A percentile compares a stretch with the other conserved stretches of the same genome.
These are phyloP conservation scores for Staphylotrichum tortipilum DNA, from an alignment of 495 filamentous ascomycete species.

Conservation along the genomic window DNA sequence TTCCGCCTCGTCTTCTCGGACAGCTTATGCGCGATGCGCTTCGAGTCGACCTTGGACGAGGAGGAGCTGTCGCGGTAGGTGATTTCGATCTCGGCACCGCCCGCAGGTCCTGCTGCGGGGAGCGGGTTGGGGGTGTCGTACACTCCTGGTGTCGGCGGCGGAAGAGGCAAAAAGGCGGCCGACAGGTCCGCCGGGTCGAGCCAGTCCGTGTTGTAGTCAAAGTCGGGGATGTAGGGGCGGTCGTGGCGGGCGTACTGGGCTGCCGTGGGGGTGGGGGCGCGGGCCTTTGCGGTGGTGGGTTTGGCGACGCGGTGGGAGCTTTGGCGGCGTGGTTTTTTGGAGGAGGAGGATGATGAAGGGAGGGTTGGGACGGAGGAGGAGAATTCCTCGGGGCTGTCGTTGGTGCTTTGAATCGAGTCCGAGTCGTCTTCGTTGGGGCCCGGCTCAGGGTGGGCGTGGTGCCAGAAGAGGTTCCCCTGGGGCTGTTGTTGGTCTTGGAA, in stretches of 20 bases:
- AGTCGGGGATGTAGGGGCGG: neutral
- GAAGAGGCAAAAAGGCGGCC: neutral
- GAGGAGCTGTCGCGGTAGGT: slow-evolving; percentile 8
- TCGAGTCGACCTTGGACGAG: slow-evolving; percentile 14
- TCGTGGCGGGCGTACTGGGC: neutral
- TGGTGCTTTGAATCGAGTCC: slow-evolving; percentile 15
- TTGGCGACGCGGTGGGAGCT: slow-evolving; percentile 12
- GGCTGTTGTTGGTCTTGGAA: slow-evolving; percentile 1
- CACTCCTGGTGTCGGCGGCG: no score
- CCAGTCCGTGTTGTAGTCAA: slow-evolving; percentile 4
- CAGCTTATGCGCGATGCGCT: slow-evolving; percentile 26
- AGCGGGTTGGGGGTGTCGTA: no score
- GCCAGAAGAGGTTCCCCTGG: slow-evolving; percentile 9
- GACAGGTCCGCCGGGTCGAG: neutral
- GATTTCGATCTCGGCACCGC: neutral
- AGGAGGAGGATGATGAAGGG: neutral
- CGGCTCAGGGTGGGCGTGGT: neutral
- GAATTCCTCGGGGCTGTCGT: slow-evolving; percentile 15
- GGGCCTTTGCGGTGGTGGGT: neutral
- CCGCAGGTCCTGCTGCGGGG: no score
- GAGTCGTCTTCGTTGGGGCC: slow-evolving; percentile 21
- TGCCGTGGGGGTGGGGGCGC: neutral
- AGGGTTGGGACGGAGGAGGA: slow-evolving; percentile 1
- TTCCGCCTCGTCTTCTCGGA: slow-evolving; percentile 27
- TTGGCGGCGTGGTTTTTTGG: slow-evolving; percentile 4